Conservation (phyloP, 257 asterid genomes). For the Verbascum thapsus region DNA sequence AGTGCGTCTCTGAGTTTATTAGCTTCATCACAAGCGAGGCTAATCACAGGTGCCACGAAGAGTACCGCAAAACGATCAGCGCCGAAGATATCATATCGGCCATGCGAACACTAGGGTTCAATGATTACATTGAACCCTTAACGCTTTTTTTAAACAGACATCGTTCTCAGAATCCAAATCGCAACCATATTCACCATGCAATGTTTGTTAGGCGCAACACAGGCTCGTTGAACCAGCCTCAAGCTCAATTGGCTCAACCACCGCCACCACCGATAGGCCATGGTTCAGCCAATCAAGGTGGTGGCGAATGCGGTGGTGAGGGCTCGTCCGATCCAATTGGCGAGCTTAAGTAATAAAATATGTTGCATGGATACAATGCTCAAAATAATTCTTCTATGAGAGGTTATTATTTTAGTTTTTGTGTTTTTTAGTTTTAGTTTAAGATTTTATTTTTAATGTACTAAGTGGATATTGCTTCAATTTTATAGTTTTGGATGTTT, state of each 20-base stretch:
- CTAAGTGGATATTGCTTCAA: too few relatives aligned
- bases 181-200: not conserved
- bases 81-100: conserved; percentile 40
- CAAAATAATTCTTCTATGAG: too few relatives aligned
- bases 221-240: not conserved
- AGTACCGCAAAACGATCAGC: conserved; percentile 36
- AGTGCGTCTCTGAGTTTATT: conserved; percentile 38
- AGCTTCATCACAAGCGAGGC: conserved; percentile 41
- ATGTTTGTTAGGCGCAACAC: not conserved
- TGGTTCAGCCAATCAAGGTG: too few relatives aligned
- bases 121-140: conserved; percentile 31
- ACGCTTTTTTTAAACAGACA: conserved; percentile 24
- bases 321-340: conserved; percentile 14
- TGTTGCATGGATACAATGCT: too few relatives aligned
- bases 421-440: too few relatives aligned
- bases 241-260: conserved; percentile 8
- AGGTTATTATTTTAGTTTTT: too few relatives aligned
- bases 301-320: conserved; percentile 19
- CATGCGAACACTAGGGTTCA: conserved; percentile 32
- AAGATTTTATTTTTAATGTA: too few relatives aligned
- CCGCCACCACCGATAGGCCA: not conserved
- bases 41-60: conserved; percentile 30
- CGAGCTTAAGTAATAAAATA: not conserved
- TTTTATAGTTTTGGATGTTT: too few relatives aligned
- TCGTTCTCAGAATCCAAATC: conserved; percentile 24